A percentile compares a stretch with the other conserved stretches of the same genome.
Evolutionary conservation across 148 eudicot genomes (phyloP).

Genomic region (Fagopyrum esculentum): DNA sequence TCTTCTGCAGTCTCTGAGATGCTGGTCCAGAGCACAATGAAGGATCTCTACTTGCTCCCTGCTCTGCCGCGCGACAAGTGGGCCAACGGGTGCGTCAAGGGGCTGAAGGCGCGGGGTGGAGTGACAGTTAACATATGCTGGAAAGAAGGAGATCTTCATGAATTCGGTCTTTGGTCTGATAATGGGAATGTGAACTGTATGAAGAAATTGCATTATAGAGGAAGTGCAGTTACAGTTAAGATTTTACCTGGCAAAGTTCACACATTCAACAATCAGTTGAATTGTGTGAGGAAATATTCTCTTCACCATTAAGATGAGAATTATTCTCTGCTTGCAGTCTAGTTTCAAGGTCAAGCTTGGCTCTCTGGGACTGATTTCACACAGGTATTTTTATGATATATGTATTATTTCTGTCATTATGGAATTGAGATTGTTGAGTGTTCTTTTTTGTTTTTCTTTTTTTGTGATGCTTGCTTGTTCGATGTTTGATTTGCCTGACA

Average conservation of each 20-base stretch:
- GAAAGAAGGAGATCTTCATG: constrained; percentile 66
- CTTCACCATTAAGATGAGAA: constrained; percentile 8
- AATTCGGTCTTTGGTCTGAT: constrained; percentile 56
- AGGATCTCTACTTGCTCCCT: constrained; percentile 71
- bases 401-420: not conserved
- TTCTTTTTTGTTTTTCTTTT: not conserved
- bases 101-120: constrained; percentile 78
- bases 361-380: not conserved
- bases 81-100: constrained; percentile 73
- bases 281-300: constrained; percentile 34
- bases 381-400: not conserved
- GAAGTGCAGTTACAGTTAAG: constrained; percentile 25
- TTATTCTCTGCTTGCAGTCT: not conserved
- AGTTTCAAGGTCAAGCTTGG: not conserved
- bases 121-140: constrained; percentile 70
- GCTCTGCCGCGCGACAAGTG: constrained; percentile 82
- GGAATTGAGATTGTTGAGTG: constrained; percentile 1
- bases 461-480: not conserved
- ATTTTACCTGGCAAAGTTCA: constrained; percentile 38
- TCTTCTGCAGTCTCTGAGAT: constrained; percentile 83
- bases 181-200: constrained; percentile 20
- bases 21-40: constrained; percentile 79
- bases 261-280: constrained; percentile 39
- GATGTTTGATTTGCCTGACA: no score
- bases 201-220: constrained; percentile 55